Conservation (phyloP, 352 stramenopile genomes). For the Detonula confervacea region DNA sequence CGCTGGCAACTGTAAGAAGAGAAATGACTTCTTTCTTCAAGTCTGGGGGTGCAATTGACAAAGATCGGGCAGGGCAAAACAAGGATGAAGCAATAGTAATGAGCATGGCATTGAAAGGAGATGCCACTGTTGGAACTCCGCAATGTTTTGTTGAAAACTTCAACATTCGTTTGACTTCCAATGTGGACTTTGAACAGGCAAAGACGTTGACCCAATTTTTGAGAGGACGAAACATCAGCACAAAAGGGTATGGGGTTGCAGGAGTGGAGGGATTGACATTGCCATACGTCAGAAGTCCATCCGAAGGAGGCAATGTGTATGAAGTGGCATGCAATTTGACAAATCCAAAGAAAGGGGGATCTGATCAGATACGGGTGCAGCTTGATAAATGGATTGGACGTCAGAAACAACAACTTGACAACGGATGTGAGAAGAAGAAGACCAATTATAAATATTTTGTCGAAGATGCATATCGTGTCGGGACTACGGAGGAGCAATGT, state of each 20-base stretch:
- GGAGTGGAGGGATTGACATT: conserved; percentile 82
- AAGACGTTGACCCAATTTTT: conserved; percentile 66
- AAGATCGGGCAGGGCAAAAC: conserved; percentile 3
- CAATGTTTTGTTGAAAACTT: conserved; percentile 82
- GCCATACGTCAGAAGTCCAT: conserved; percentile 50
- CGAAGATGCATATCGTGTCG: conserved; percentile 70
- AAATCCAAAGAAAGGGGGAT: conserved; percentile 39
- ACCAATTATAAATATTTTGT: conserved; percentile 46
- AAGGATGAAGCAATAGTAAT: neutral
- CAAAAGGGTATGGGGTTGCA: conserved; percentile 61
- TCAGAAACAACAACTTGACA: conserved; percentile 10
- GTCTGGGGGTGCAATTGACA: conserved; percentile 31
- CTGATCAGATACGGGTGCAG: conserved; percentile 45
- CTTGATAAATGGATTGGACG: conserved; percentile 57
- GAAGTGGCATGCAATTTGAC: conserved; percentile 84
- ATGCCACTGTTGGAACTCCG: conserved; percentile 67
- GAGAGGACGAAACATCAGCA: conserved; percentile 51
- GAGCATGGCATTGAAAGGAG: conserved; percentile 17
- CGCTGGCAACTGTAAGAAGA: conserved; percentile 66
- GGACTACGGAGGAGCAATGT: conserved; percentile 74
- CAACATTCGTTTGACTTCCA: conserved; percentile 74
- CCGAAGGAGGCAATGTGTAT: conserved; percentile 36
- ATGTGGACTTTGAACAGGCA: conserved; percentile 45
- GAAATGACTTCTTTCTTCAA: conserved; percentile 78
- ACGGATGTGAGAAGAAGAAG: neutral